phyloP scores from a whole-genome alignment of 176 grass and related monocot genomes.

The Aegilops speltoides region DNA sequence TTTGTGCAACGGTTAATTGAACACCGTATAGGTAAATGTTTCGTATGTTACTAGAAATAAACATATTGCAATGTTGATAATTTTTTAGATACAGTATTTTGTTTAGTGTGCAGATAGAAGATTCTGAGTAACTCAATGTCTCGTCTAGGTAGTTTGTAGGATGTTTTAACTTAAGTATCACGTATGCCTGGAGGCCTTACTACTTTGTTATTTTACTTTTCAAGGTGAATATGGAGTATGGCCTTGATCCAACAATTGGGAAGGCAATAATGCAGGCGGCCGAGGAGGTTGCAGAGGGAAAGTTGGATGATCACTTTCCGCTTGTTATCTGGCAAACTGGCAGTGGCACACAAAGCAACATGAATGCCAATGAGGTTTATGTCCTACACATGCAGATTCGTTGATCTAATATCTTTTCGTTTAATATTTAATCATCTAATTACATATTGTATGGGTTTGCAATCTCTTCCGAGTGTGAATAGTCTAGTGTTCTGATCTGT shows the following conservation, averaged over 20 bases:
- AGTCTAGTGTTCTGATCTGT: neutral
- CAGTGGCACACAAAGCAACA: slow-evolving; percentile 99
- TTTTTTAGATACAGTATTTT: neutral
- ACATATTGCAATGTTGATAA: neutral
- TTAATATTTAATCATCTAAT: slow-evolving; percentile 5
- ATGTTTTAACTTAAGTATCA: slow-evolving; percentile 3
- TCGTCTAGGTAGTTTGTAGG: slow-evolving; percentile 5
- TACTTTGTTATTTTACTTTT: slow-evolving; percentile 13
- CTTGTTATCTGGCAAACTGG: slow-evolving; percentile 99
- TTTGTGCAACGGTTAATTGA: neutral
- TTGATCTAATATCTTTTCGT: neutral
- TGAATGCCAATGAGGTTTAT: slow-evolving; percentile 98
- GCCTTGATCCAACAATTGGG: slow-evolving; percentile 78
- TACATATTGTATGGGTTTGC: neutral
- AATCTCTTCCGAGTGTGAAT: neutral
- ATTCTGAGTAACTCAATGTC: neutral
- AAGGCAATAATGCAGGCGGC: slow-evolving; percentile 90
- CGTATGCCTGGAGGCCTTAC: slow-evolving; percentile 22
- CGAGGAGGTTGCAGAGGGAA: slow-evolving; percentile 85
- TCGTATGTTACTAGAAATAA: neutral
- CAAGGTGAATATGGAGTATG: slow-evolving; percentile 98
- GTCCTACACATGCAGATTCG: slow-evolving; percentile 11
- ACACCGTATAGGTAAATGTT: neutral
- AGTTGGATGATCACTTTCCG: slow-evolving; percentile 89
- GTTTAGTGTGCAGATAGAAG: neutral